A percentile compares a stretch with the other conserved stretches of the same genome.
Conservation (phyloP, 192 early-diverging fungal genomes). For the Lobosporangium transversale region DNA sequence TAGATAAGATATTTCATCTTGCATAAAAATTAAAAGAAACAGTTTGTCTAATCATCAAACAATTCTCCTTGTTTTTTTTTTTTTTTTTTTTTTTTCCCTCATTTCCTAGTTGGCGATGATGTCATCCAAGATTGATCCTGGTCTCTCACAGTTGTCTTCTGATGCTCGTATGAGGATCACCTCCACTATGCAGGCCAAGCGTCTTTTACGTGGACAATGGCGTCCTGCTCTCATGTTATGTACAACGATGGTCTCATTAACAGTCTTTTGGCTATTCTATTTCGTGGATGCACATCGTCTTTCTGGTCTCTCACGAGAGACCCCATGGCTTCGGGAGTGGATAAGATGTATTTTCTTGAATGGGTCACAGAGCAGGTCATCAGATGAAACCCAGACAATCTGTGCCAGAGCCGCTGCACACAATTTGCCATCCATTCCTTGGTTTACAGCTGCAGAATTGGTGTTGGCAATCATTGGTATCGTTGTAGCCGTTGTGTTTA, state of each 20-base stretch:
- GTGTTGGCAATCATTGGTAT: slow-evolving; percentile 31
- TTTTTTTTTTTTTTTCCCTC: too few relatives aligned
- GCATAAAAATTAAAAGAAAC: too few relatives aligned
- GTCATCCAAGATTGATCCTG: slow-evolving; percentile 41
- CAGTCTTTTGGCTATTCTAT: slow-evolving; percentile 49
- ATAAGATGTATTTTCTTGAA: background rate
- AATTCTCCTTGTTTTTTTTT: background rate
- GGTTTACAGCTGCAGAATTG: slow-evolving; percentile 40
- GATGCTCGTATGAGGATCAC: slow-evolving; percentile 37
- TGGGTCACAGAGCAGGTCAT: slow-evolving; percentile 1
- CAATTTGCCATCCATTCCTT: slow-evolving; percentile 24
- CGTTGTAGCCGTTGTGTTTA: slow-evolving; percentile 23
- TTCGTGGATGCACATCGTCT: slow-evolving; percentile 36
- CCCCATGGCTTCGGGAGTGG: slow-evolving; percentile 22
- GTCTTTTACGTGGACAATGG: slow-evolving; percentile 47
- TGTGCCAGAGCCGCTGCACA: slow-evolving; percentile 3
- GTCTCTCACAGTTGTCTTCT: slow-evolving; percentile 36
- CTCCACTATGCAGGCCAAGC: slow-evolving; percentile 46
- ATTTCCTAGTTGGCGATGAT: slow-evolving; percentile 28
- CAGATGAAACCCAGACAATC: slow-evolving; percentile 26
- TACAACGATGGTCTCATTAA: slow-evolving; percentile 32
- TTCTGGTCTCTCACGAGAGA: background rate
- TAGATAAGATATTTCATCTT: background rate
- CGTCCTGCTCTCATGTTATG: slow-evolving; percentile 44
- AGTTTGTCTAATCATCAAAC: background rate